These are phyloP conservation scores for Gliomastix tumulicola DNA, from an alignment of 2,329 filamentous ascomycete genomes.

Conservation along the genomic window DNA sequence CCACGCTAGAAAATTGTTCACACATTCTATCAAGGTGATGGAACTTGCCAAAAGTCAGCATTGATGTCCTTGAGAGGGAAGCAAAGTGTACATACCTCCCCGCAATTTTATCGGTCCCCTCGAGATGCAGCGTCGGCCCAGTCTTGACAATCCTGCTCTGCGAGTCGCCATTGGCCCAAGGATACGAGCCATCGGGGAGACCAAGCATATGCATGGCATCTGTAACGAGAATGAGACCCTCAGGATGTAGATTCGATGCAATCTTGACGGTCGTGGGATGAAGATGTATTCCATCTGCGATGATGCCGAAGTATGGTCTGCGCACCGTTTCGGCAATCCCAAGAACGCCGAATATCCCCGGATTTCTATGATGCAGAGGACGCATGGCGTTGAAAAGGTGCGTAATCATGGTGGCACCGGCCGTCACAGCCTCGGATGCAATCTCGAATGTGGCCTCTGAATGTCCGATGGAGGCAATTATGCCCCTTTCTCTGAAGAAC, in stretches of 20 bases:
- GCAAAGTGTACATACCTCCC: constrained; percentile 50
- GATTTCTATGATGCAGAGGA: constrained; percentile 84
- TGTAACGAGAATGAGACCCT: constrained; percentile 82
- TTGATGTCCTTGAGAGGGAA: too few species aligned
- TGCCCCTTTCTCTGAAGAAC: constrained; percentile 55
- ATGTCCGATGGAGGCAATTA: constrained; percentile 77
- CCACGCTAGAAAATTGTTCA: constrained; percentile 75
- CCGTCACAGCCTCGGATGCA: constrained; percentile 61
- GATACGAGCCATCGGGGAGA: constrained; percentile 74
- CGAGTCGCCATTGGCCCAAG: constrained; percentile 70
- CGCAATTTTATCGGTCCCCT: constrained; percentile 73
- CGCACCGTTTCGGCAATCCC: constrained; percentile 53
- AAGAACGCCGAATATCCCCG: constrained; percentile 81
- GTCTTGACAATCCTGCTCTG: constrained; percentile 59
- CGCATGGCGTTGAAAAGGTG: constrained; percentile 94
- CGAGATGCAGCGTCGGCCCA: constrained; percentile 65
- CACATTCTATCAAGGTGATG: constrained; percentile 69
- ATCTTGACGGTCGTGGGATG: constrained; percentile 86
- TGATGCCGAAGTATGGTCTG: constrained; percentile 80
- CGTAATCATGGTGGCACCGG: constrained; percentile 82
- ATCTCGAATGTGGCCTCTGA: constrained; percentile 83
- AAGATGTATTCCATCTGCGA: constrained; percentile 84
- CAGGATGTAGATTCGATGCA: constrained; percentile 77
- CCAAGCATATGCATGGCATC: constrained; percentile 88
- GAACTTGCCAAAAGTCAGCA: constrained; percentile 34